Base-by-base conservation (phyloP, 108 stramenopile genomes). In the Asterionellopsis glacialis region DNA sequence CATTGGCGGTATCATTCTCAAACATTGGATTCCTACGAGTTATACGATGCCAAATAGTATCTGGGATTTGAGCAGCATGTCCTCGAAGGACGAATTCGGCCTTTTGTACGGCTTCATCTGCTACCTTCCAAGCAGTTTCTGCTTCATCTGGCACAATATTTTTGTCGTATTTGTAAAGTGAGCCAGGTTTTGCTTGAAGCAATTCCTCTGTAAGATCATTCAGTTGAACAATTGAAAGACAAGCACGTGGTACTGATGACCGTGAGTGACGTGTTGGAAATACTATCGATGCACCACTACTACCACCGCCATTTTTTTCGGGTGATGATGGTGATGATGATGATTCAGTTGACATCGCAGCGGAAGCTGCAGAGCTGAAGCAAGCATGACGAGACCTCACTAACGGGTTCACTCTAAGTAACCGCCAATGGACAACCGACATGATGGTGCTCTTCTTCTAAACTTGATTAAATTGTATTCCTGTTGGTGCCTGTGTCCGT, bases 211-310 rank as follows among this genome's bases (percentile, higher is more conserved):
- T 80, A 13, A 84, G 55, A 38, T 86, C 79, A 45, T 66, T 48
- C 9, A 77, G 74, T 21, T 85, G 75, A 0, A 57, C 63, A 18
- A 69, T 64, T 43, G 82, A 74, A 0, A 59, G 56, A 59, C 88
- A 90, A 19, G 79, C 71, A 15, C 73, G 72, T 6, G 88, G 88
- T 47, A 83, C 81, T 21, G 73, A 68, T 21, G 78, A 72, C n/a
- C 75, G 68, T 4, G 85, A 87, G 65, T 90, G 88, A 24, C 64
- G 79, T 11, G 82, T 83, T 26, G 88, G 88, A 28, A 90, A 49
- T 24, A 57, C 2, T 42, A 25, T 41, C 18, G 56, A 16, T 57
- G 33, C 2, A 33, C 33, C 33, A 33, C 5, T 33, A 33, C 33
- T 33, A 2, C 33, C 33, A 33, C 33, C 7, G 33, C 33, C 33